phyloP scores from a whole-genome alignment of 1,139 yeast genomes.

The Spencermartinsiella ligniputridi region DNA sequence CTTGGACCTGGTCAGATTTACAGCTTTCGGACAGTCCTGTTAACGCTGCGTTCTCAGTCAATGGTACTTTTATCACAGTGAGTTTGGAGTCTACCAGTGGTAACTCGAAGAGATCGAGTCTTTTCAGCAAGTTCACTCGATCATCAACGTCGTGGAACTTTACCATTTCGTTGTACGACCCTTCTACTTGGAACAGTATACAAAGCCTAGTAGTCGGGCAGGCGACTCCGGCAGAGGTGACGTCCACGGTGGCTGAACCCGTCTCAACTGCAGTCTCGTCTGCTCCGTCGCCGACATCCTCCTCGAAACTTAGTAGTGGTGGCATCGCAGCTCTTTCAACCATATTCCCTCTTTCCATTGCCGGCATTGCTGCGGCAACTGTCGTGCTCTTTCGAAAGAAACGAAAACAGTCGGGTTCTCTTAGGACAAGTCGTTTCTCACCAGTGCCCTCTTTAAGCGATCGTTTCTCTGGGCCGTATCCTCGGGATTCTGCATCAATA shows the following conservation, averaged over 20 bases:
- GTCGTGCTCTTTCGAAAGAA: conserved; percentile 22
- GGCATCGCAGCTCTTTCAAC: conserved; percentile 35
- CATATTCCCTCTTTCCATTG: conserved; percentile 29
- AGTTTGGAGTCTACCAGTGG: background rate
- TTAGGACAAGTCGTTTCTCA: conserved; percentile 9
- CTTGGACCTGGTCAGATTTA: conserved; percentile 44
- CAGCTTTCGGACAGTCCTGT: conserved; percentile 20
- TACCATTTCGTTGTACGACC: conserved; percentile 6
- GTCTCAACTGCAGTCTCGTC: conserved; percentile 10
- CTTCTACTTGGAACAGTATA: conserved; percentile 1
- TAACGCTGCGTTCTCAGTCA: conserved; percentile 39
- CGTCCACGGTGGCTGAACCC: conserved; percentile 2
- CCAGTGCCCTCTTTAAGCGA: conserved; percentile 18
- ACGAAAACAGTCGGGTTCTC: conserved; percentile 8
- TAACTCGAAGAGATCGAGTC: background rate
- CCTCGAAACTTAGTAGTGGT: conserved; percentile 22
- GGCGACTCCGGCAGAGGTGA: background rate
- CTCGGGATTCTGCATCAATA: conserved; percentile 24
- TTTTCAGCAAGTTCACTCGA: background rate
- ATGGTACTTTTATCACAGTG: conserved; percentile 38
- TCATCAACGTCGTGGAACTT: conserved; percentile 1
- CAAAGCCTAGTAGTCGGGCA: background rate
- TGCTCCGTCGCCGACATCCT: conserved; percentile 22
- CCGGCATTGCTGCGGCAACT: conserved; percentile 21
- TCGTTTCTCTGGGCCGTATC: conserved; percentile 8